phyloP scores from a whole-genome alignment of 495 filamentous ascomycete species.

The Neurospora pannonica region DNA sequence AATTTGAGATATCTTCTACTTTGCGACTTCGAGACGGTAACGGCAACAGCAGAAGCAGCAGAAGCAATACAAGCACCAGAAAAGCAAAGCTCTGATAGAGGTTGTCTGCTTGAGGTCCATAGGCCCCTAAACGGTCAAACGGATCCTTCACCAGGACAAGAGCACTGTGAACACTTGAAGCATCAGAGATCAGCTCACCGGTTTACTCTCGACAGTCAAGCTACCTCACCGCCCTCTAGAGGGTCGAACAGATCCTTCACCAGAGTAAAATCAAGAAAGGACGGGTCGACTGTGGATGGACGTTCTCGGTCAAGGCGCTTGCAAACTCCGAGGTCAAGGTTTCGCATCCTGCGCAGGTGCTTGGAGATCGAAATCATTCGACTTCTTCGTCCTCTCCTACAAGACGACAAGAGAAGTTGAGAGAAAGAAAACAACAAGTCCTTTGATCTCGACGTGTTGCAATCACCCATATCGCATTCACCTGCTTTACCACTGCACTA shows the following conservation, averaged over 20 bases:
- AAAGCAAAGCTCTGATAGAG: not conserved
- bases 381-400: not conserved
- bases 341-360: not conserved
- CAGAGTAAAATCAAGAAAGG: no score
- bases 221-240: no score
- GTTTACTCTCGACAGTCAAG: no score
- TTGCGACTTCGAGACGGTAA: not conserved
- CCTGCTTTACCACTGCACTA: not conserved
- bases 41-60: not conserved
- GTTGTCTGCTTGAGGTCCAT: not conserved
- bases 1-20: not conserved
- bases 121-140: no score
- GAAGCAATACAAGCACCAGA: not conserved
- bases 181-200: no score
- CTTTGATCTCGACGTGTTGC: not conserved
- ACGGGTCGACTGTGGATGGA: not conserved
- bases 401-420: not conserved
- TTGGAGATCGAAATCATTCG: not conserved
- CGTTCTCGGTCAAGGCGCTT: not conserved
- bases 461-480: not conserved
- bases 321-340: not conserved
- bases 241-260: no score
- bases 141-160: not conserved
- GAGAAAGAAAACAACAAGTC: not conserved
- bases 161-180: conserved; percentile 1